Evolutionary conservation across 495 filamentous ascomycete species (phyloP), one percentile per base, ranked within the genome.

Genomic region (Aspergillus bridgeri): DNA sequence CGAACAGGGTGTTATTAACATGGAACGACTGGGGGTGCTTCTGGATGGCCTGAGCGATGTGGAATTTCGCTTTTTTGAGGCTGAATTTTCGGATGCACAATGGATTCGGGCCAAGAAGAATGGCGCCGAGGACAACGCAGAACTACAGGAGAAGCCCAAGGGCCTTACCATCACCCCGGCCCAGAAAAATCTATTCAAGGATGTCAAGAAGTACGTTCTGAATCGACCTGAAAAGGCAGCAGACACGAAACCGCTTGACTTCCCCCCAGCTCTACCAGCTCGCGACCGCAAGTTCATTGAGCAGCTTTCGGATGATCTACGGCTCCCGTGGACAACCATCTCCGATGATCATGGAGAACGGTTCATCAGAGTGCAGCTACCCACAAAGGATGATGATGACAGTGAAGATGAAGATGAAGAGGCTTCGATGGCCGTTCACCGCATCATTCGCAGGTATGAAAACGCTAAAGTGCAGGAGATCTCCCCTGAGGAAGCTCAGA

Each of bases 231-330:
- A 74, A 23, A 75, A 75, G 50, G 73, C 73, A 3, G 65, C 65
- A 13, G 66, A 73, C 17, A 54, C 73, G 15, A 76, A 75, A 53
- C 71, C 75, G 51, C 80, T 96, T 56, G 83, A 97, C 70, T 81
- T 99, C 23, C 83, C 91, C 18, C 67, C 81, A 7, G 81, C 82
- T 4, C 79, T 97, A 55, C 85, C 89, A 29, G 95, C 95, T 48
- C 83, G 85, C 18, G 94, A 99, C 68, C 87, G 94, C 44, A 90
- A 89, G 69, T 98, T 98, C 65, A 86, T 96, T 19, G 86, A 97
- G 70, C 88, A 93, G 38, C 79, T 96, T 57, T 90, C 95, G 2
- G 86, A 89, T 54, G 86, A 84, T 52, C 83, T 97, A 51, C 87
- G 88, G 55, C 67, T 98, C 50, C 75, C 89, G 33, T 98, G 91